These are phyloP conservation scores for Alternaria triticimaculans DNA, from an alignment of 2,329 filamentous ascomycete genomes.

Conservation along the genomic window DNA sequence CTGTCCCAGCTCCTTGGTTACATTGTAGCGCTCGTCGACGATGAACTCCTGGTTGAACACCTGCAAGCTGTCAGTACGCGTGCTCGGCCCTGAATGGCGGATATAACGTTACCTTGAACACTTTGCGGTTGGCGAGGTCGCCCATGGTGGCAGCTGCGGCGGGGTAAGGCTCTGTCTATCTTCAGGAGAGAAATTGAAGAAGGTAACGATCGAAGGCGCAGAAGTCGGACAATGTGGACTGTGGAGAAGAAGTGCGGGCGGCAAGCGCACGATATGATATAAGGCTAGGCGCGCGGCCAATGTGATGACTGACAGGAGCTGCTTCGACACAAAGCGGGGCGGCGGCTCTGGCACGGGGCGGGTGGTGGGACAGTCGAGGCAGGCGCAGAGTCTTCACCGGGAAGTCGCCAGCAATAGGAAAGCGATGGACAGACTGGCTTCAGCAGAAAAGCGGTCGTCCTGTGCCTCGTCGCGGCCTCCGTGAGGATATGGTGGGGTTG, in stretches of 20 bases:
- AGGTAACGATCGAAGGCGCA: no score
- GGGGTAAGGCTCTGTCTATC: conserved; percentile 16
- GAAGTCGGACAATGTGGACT: conserved; percentile 8
- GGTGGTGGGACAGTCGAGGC: conserved; percentile 16
- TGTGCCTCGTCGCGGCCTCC: conserved; percentile 23
- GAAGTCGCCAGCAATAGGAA: conserved; percentile 14
- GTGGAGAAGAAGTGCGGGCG: conserved; percentile 15
- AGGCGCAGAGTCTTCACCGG: conserved; percentile 24
- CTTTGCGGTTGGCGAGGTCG: conserved; percentile 75
- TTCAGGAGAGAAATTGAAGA: no score
- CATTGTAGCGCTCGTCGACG: conserved; percentile 96
- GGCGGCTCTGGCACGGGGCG: conserved; percentile 28
- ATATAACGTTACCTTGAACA: conserved; percentile 35
- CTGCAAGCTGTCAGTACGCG: conserved; percentile 10
- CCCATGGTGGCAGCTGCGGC: conserved; percentile 54
- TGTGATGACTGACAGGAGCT: conserved; percentile 31
- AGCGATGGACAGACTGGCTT: conserved; percentile 20
- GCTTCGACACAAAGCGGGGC: conserved; percentile 22
- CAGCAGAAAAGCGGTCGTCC: conserved; percentile 28
- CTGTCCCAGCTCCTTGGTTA: conserved; percentile 98
- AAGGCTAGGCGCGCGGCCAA: conserved; percentile 38
- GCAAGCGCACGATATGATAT: conserved; percentile 31
- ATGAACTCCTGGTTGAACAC: conserved; percentile 99
- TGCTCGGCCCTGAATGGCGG: background rate
- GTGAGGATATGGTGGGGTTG: conserved; percentile 20